Conservation (phyloP, 805 yeast genomes). For the Monosporozyma servazzii region DNA sequence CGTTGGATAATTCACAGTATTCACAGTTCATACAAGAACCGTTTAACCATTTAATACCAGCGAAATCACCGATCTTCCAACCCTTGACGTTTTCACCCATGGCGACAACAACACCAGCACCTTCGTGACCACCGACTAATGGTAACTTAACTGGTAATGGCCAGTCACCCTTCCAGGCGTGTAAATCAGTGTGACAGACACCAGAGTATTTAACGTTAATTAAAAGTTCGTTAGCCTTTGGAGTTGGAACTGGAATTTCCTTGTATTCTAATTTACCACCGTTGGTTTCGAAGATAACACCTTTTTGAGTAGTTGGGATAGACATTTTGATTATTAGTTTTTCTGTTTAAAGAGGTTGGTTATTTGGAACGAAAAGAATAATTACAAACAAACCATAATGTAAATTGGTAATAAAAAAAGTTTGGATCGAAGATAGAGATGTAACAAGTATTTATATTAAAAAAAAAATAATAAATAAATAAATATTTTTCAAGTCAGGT, state of each 20-base stretch:
- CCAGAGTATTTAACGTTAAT: conserved; percentile 64
- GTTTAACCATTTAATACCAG: conserved; percentile 63
- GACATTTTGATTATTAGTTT: conserved; percentile 19
- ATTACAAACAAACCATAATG: too few species aligned
- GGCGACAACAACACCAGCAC: conserved; percentile 63
- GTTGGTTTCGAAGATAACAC: conserved; percentile 35
- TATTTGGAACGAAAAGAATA: background rate
- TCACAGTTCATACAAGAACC: conserved; percentile 60
- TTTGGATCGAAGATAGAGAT: background rate
- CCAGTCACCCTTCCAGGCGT: conserved; percentile 70
- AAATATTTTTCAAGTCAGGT: too few species aligned
- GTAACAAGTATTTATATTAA: background rate
- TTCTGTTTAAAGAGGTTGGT: background rate
- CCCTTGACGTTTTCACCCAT: conserved; percentile 50
- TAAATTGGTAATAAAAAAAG: background rate
- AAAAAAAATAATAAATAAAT: too few species aligned
- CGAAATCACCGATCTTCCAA: conserved; percentile 55
- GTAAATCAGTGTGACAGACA: conserved; percentile 68
- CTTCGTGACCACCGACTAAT: conserved; percentile 65
- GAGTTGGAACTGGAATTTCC: conserved; percentile 50
- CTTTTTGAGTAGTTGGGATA: conserved; percentile 43
- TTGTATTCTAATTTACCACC: conserved; percentile 40
- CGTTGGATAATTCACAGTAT: conserved; percentile 48
- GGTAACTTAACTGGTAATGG: conserved; percentile 52
- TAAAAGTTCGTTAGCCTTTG: conserved; percentile 55